These are phyloP conservation scores for Colletotrichum gigasporum DNA, from an alignment of 2,329 filamentous ascomycete genomes.

Conservation along the genomic window DNA sequence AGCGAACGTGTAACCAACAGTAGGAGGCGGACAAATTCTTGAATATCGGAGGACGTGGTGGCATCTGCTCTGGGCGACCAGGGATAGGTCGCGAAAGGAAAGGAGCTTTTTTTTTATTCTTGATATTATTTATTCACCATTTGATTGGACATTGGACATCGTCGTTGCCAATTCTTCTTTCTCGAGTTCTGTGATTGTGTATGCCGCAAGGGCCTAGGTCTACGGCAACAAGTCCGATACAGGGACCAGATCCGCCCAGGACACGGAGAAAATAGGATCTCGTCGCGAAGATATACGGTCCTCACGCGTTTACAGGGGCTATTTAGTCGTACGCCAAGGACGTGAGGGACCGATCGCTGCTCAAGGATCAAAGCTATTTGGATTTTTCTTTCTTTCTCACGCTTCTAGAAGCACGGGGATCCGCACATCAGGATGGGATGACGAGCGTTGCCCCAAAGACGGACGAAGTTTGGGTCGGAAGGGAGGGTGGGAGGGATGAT, in stretches of 20 bases:
- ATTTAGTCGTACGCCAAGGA: neutral
- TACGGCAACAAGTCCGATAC: too few relatives aligned
- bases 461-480: conserved; percentile 1
- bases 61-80: conserved; percentile 3
- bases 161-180: neutral
- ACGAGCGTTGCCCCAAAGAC: conserved; percentile 6
- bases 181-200: too few relatives aligned
- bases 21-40: neutral
- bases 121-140: conserved; percentile 8
- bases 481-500: neutral
- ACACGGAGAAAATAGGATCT: neutral
- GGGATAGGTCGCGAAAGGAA: conserved; percentile 11
- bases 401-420: conserved; percentile 22
- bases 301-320: neutral
- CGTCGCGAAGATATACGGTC: neutral
- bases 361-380: neutral
- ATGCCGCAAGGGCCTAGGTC: too few relatives aligned
- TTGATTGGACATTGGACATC: neutral
- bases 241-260: neutral
- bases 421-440: conserved; percentile 14
- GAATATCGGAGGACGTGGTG: conserved; percentile 15
- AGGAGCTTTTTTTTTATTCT: conserved; percentile 18
- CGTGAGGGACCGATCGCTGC: conserved; percentile 3
- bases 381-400: too few relatives aligned
- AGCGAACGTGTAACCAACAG: conserved; percentile 8